A percentile compares a stretch with the other conserved stretches of the same genome.
Conservation (phyloP, 441 rosid species). For the Breynia disticha region DNA sequence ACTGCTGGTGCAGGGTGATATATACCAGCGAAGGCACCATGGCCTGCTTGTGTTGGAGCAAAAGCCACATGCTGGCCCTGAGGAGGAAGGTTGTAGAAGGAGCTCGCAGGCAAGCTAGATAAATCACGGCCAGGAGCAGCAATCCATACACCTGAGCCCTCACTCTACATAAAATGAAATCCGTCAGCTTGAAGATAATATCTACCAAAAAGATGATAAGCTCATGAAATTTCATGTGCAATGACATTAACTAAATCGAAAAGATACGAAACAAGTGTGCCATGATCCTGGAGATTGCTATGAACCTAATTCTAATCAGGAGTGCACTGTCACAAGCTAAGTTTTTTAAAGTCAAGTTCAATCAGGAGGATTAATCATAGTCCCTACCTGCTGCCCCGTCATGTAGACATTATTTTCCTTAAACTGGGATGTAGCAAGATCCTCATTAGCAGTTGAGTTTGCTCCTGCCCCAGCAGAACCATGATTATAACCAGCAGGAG, state of each 20-base stretch:
- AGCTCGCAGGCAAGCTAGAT: slow-evolving; percentile 52
- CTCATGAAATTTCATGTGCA: too few relatives aligned
- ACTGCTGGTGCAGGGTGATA: slow-evolving; percentile 78
- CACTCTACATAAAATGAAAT: slow-evolving; percentile 48
- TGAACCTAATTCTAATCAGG: not conserved
- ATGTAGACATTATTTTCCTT: slow-evolving; percentile 73
- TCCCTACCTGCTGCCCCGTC: slow-evolving; percentile 60
- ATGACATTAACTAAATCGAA: too few relatives aligned
- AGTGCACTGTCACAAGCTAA: not conserved
- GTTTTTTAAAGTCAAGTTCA: not conserved
- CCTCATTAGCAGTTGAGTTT: slow-evolving; percentile 62
- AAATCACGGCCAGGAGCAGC: slow-evolving; percentile 74
- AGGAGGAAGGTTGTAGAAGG: slow-evolving; percentile 75
- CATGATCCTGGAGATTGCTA: not conserved
- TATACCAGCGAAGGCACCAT: slow-evolving; percentile 54
- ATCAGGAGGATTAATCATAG: slow-evolving; percentile 9
- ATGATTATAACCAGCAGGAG: slow-evolving; percentile 68
- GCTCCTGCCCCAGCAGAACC: slow-evolving; percentile 54
- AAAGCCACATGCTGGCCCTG: slow-evolving; percentile 82
- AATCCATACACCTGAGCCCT: slow-evolving; percentile 83
- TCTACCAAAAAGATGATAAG: too few relatives aligned
- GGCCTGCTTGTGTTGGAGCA: slow-evolving; percentile 65
- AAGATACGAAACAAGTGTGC: too few relatives aligned
- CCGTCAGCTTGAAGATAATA: slow-evolving; percentile 4
- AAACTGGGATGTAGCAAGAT: slow-evolving; percentile 64